phyloP scores from a whole-genome alignment of 2,329 filamentous ascomycete species.

The Huntiella bhutanensis region DNA sequence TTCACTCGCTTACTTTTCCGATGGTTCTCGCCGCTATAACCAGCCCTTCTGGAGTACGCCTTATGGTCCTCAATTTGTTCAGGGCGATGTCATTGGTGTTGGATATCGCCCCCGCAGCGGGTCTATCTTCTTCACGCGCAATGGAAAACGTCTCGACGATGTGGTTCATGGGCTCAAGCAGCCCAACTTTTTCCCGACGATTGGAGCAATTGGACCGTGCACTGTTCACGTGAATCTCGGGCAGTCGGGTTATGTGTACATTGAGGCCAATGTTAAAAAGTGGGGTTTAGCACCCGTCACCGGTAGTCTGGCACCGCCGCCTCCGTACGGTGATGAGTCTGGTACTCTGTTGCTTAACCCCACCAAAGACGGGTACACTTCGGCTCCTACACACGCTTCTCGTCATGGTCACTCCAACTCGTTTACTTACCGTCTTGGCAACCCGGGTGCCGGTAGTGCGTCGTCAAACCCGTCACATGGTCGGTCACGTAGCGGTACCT shows the following conservation, averaged over 20 bases:
- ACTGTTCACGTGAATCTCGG: constrained; percentile 94
- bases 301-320: constrained; percentile 81
- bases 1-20: constrained; percentile 80
- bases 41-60: constrained; percentile 67
- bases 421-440: constrained; percentile 15
- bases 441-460: constrained; percentile 22
- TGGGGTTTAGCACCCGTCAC: constrained; percentile 96
- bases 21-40: constrained; percentile 72
- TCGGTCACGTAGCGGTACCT: constrained; percentile 59
- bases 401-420: constrained; percentile 27
- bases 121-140: constrained; percentile 93
- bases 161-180: constrained; percentile 81
- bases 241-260: constrained; percentile 95
- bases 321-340: constrained; percentile 91
- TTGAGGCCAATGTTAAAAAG: constrained; percentile 98
- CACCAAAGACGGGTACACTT: constrained; percentile 39
- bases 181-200: constrained; percentile 92
- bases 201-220: constrained; percentile 89
- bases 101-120: constrained; percentile 89
- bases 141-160: constrained; percentile 92
- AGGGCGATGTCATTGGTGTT: constrained; percentile 90
- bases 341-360: constrained; percentile 88
- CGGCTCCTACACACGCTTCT: constrained; percentile 15
- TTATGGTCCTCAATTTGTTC: constrained; percentile 70
- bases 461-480: constrained; percentile 35